Base-by-base conservation (phyloP, 2,329 filamentous ascomycete genomes). In the Plenodomus lindquistii region DNA sequence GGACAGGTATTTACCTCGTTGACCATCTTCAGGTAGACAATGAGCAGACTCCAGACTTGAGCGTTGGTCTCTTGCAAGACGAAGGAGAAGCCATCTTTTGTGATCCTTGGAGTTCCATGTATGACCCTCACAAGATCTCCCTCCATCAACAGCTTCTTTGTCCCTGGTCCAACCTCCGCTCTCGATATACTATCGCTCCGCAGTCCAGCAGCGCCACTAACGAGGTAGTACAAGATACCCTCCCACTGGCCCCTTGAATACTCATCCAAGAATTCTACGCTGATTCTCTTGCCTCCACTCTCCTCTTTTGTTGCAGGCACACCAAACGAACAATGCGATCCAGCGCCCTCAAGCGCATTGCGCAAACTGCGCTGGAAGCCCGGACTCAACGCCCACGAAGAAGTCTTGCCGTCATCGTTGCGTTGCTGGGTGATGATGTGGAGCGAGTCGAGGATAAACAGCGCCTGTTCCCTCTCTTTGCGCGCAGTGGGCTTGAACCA, bases 231-330 rank as follows among this genome's bases (percentile, higher is more conserved):
- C 40, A 99, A 74, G 21, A 99, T 96, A 20, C 91, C 88, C 72
- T 99, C 95, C 92, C 94, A 99, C 67, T 96, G 92, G 62, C 83
- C 84, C 45, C 89, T 84, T 4, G 94, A 91, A 73, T 93, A 95
- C 21, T 85, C 81, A 66, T 99, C 94, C 48, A 99, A 81, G 59
- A 88, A 90, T 1, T 81, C 66, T 10, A 91, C 73, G 50, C 87
- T 85, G 40, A 94, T 82, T 40, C 84, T 81, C 80, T 76, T 35
- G 84, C 81, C 27, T 84, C 78, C 3, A 84, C 78, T 19, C 85
- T 80, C 27, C 77, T 81, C 34, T 7, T 85, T 80, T 11, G 79
- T 81, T 16, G 88, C 92, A 1, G 91, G 88, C 1, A 97, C 88
- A 49, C 94, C 94, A 66, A 99, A 99, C 1, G 91, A 96, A 60